Conservation (phyloP, 345 rosid genomes). For the Lagerstroemia speciosa region DNA sequence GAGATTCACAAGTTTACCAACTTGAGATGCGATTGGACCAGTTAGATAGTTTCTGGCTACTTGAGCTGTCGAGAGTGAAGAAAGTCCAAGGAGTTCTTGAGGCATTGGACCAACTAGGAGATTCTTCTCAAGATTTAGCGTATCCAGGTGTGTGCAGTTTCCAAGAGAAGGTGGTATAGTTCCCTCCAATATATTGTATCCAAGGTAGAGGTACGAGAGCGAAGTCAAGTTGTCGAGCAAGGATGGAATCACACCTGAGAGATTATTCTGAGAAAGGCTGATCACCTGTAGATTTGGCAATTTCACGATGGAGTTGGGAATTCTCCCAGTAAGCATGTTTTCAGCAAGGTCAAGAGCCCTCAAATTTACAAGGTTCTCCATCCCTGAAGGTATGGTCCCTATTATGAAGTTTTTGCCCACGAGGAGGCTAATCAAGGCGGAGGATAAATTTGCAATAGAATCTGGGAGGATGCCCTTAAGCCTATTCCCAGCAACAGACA, state of each 20-base stretch:
- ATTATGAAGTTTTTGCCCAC: not conserved
- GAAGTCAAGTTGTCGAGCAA: not conserved
- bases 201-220: not conserved
- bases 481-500: not conserved
- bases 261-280: not conserved
- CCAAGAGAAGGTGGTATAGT: constrained; percentile 2
- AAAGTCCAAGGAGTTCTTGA: too few relatives aligned
- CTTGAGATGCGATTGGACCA: too few relatives aligned
- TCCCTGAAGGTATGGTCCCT: constrained; percentile 12
- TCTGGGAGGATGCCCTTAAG: constrained; percentile 1
- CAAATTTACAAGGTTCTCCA: constrained; percentile 11
- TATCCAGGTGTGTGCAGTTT: too few relatives aligned
- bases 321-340: not conserved
- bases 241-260: constrained; percentile 8
- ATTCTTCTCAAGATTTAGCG: too few relatives aligned
- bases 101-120: too few relatives aligned
- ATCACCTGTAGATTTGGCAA: too few relatives aligned
- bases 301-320: constrained; percentile 3
- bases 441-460: constrained; percentile 10
- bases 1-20: constrained; percentile 6
- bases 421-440: not conserved
- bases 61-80: too few relatives aligned
- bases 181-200: constrained; percentile 3
- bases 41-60: too few relatives aligned
- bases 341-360: not conserved